Evolutionary conservation across 306 rosid species (phyloP).

Genomic region (Rubus idaeus): DNA sequence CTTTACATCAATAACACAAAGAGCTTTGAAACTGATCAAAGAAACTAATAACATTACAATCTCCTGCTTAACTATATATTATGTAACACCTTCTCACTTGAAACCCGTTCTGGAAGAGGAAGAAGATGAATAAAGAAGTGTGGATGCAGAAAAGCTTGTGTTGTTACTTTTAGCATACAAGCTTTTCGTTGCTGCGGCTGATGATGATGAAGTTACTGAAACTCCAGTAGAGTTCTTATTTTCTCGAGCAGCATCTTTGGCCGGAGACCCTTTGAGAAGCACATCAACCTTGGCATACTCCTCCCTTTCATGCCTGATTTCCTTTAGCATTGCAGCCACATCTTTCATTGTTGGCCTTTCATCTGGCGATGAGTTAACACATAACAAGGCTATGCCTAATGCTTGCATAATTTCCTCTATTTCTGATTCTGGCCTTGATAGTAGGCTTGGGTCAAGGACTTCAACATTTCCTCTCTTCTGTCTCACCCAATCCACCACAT

Average conservation of each 20-base stretch:
- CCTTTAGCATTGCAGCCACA: constrained; percentile 86
- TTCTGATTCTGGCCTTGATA: constrained; percentile 75
- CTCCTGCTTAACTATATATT: constrained; percentile 3
- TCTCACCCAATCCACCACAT: constrained; percentile 93
- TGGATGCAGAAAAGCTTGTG: constrained; percentile 70
- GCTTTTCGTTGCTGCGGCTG: constrained; percentile 43
- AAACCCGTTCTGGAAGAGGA: constrained; percentile 36
- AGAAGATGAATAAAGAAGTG: constrained; percentile 43
- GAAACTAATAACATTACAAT: constrained; percentile 17
- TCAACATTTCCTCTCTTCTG: constrained; percentile 56
- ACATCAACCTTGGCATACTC: constrained; percentile 85
- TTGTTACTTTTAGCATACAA: constrained; percentile 54
- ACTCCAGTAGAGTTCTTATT: constrained; percentile 38
- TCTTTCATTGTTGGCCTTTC: constrained; percentile 97
- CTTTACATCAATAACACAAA: constrained; percentile 34
- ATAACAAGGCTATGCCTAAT: constrained; percentile 82
- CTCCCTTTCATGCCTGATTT: constrained; percentile 76
- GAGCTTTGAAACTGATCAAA: constrained; percentile 10
- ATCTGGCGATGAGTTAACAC: constrained; percentile 75
- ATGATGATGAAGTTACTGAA: constrained; percentile 56
- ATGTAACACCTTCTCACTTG: constrained; percentile 15
- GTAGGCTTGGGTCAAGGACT: constrained; percentile 66
- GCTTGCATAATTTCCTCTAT: constrained; percentile 86
- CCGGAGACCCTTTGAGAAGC: constrained; percentile 74
- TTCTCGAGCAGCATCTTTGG: constrained; percentile 24